A percentile compares a stretch with the other conserved stretches of the same genome.
Conservation (phyloP, 2,329 filamentous ascomycete species). For the Ceratocystis smalleyi region DNA sequence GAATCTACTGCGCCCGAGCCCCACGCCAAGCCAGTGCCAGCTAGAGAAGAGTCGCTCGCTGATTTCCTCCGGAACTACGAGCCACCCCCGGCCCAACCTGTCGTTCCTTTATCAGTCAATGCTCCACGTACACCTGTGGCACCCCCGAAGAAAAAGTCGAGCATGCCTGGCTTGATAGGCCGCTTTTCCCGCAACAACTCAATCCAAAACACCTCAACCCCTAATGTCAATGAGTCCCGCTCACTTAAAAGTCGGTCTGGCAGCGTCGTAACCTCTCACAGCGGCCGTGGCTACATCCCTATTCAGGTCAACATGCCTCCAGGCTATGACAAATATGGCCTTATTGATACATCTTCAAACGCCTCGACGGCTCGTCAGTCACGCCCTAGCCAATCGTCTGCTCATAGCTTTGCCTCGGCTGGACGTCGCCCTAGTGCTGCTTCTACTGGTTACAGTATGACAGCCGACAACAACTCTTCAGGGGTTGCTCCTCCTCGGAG, state of each 20-base stretch:
- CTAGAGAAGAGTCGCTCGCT: slow-evolving; percentile 48
- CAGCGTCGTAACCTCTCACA: slow-evolving; percentile 24
- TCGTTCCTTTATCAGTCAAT: slow-evolving; percentile 23
- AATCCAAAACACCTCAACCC: slow-evolving; percentile 22
- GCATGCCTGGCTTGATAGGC: slow-evolving; percentile 45
- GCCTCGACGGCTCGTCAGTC: slow-evolving; percentile 17
- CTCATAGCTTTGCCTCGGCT: slow-evolving; percentile 1
- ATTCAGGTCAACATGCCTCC: slow-evolving; percentile 37
- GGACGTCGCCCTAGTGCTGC: neutral
- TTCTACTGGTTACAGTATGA: slow-evolving; percentile 15
- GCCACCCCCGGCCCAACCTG: slow-evolving; percentile 38
- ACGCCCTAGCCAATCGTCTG: slow-evolving; percentile 12
- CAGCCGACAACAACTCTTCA: slow-evolving; percentile 18
- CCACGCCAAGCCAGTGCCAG: slow-evolving; percentile 24
- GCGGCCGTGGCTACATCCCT: slow-evolving; percentile 33
- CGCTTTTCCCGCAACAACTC: slow-evolving; percentile 34
- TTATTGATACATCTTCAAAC: slow-evolving; percentile 20
- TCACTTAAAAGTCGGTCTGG: slow-evolving; percentile 25
- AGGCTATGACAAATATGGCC: slow-evolving; percentile 30
- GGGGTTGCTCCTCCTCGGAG: slow-evolving; percentile 22
- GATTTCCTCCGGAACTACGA: slow-evolving; percentile 59
- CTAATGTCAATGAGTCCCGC: slow-evolving; percentile 22
- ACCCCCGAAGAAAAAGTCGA: slow-evolving; percentile 47
- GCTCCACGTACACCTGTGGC: slow-evolving; percentile 22
- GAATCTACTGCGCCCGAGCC: slow-evolving; percentile 26